Conservation (phyloP, 2,329 filamentous ascomycete genomes). For the Lecanicillium sp. region DNA sequence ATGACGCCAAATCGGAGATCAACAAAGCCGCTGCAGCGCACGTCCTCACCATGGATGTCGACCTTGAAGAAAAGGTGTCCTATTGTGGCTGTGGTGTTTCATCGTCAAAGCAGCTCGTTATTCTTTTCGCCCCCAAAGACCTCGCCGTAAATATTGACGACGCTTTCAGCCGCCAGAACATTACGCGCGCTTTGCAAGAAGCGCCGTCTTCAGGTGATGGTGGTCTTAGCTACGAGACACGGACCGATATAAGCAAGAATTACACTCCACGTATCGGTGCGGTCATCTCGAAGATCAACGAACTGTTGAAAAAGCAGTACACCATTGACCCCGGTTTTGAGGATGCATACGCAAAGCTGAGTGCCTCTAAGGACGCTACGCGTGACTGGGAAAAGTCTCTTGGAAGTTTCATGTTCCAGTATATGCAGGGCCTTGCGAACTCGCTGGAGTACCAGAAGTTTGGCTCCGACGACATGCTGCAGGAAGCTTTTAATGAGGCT, state of each 20-base stretch:
- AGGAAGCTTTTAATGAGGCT: slow-evolving; percentile 39
- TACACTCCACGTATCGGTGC: slow-evolving; percentile 34
- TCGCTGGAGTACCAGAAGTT: slow-evolving; percentile 37
- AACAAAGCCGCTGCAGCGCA: slow-evolving; percentile 38
- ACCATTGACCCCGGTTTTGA: slow-evolving; percentile 41
- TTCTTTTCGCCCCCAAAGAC: slow-evolving; percentile 35
- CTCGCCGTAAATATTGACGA: slow-evolving; percentile 39
- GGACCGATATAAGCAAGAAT: slow-evolving; percentile 31
- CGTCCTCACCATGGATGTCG: slow-evolving; percentile 37
- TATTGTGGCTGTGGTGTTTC: slow-evolving; percentile 38
- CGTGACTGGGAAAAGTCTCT: slow-evolving; percentile 36
- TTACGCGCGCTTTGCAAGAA: slow-evolving; percentile 38
- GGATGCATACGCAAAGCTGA: slow-evolving; percentile 31
- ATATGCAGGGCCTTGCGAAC: slow-evolving; percentile 36
- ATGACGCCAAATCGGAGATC: slow-evolving; percentile 34
- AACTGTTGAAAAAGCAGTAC: slow-evolving; percentile 32
- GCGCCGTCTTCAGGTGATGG: slow-evolving; percentile 25
- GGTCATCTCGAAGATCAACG: slow-evolving; percentile 29
- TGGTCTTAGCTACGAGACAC: slow-evolving; percentile 35
- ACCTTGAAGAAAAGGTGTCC: slow-evolving; percentile 30
- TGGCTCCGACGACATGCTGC: slow-evolving; percentile 38
- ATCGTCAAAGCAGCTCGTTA: slow-evolving; percentile 34
- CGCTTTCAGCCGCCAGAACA: slow-evolving; percentile 25
- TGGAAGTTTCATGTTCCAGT: slow-evolving; percentile 29
- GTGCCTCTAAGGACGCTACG: slow-evolving; percentile 16